Base-by-base conservation (phyloP, 1,284 basidiomycete species). In the Puccinia triticina region DNA sequence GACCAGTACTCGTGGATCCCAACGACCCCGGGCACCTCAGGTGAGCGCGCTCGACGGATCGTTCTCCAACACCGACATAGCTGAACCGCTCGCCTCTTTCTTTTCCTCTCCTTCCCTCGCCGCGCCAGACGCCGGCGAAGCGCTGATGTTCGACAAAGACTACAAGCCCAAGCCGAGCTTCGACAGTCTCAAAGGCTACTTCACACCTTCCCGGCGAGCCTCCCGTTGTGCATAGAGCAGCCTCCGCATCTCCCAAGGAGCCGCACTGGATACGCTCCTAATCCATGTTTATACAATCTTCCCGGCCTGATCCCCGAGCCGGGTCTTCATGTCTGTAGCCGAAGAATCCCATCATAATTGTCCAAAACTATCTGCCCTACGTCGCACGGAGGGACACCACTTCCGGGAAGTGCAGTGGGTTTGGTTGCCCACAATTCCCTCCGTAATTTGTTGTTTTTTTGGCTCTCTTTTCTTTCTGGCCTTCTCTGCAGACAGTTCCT, bases 1-100 rank as follows among this genome's bases (percentile, higher is more conserved):
- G 71, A 73, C 23, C 16, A 50, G 21, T 55, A 53, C 11, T 53
- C 48, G n/a, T 73, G 71, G 71, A 73, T 73, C 23, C 48, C 48
- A 8, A 43, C 43, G 10, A 69, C 43, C 43, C 37, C 66, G 3
- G 66, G 40, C 16, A 69, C 66, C 43, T 11, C 37, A 46, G 66
- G 66, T 69, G 32, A 61, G 59, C 2, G 5, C 14, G n/a, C 29
- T 29, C 59, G 1, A 34, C 29, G 4, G 7, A 61, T 34, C 29
- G 12, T 34, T 1, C 12, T 32, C 12, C 32, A 8, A 34, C 59
- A 61, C n/a, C n/a, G n/a, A n/a, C 16, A 12, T n/a, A 61, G 14
- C 29, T 16, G 26, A 61, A 32, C 29, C 34, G 29, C 32, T 61
- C 57, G 26, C 55, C 5, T 57, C 14, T 57, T 57, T 34, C 3